Conservation (phyloP, 805 yeast genomes). For the Scheffersomyces spartinae region DNA sequence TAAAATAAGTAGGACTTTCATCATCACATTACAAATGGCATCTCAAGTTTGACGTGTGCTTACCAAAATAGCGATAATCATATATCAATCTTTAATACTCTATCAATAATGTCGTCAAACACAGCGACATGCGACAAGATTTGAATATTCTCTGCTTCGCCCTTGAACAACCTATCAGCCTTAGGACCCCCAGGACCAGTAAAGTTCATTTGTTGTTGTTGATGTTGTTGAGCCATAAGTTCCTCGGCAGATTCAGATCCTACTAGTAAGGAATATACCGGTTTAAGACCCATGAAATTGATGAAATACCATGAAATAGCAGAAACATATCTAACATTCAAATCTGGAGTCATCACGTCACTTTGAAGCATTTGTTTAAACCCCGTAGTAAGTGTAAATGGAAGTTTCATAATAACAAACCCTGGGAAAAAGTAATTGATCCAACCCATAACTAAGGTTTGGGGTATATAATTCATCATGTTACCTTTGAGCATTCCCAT, state of each 20-base stretch:
- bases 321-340: constrained; percentile 87
- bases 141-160: constrained; percentile 66
- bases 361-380: constrained; percentile 89
- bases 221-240: constrained; percentile 32
- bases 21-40: too few relatives aligned
- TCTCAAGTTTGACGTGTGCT: too few relatives aligned
- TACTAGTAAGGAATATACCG: constrained; percentile 63
- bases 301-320: constrained; percentile 95
- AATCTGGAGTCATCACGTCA: constrained; percentile 73
- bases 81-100: too few relatives aligned
- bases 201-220: constrained; percentile 23
- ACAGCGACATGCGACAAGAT: constrained; percentile 41
- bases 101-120: constrained; percentile 48
- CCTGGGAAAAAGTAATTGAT: constrained; percentile 90
- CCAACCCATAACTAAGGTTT: constrained; percentile 93
- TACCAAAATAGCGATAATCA: too few relatives aligned
- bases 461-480: constrained; percentile 78
- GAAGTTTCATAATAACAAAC: constrained; percentile 65
- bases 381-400: constrained; percentile 81
- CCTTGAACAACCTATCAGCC: constrained; percentile 48
- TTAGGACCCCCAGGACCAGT: constrained; percentile 53
- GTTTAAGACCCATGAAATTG: constrained; percentile 70
- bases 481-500: constrained; percentile 72
- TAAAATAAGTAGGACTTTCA: too few relatives aligned
- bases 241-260: constrained; percentile 38